Evolutionary conservation across 1,139 yeast species (phyloP).

Genomic region (Meyerozyma sp.): DNA sequence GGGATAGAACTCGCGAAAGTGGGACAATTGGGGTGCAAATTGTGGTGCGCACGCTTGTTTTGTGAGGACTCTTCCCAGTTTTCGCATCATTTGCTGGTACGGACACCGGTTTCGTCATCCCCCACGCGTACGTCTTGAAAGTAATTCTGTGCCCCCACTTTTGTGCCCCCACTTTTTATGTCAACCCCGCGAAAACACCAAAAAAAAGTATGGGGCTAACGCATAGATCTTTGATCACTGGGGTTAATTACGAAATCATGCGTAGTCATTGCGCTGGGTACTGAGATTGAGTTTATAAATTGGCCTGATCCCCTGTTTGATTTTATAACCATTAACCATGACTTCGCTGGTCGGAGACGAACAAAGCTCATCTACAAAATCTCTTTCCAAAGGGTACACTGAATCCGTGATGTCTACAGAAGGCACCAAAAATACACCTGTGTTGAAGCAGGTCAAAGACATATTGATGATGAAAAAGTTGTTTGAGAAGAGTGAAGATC

Average conservation of each 20-base stretch:
- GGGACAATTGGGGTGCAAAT: not conserved
- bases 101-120: too few species aligned
- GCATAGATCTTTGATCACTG: not conserved
- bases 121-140: too few species aligned
- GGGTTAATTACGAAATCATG: constrained; percentile 1
- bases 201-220: not conserved
- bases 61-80: too few species aligned
- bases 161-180: not conserved
- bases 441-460: constrained; percentile 1
- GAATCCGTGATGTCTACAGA: not conserved
- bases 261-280: not conserved
- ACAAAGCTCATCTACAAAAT: not conserved
- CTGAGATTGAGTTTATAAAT: not conserved
- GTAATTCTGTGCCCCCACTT: not conserved
- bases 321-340: not conserved
- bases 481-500: constrained; percentile 31
- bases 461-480: constrained; percentile 17
- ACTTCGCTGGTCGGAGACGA: constrained; percentile 2
- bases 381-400: not conserved
- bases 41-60: not conserved
- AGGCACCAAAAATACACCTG: not conserved
- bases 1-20: not conserved
- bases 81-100: too few species aligned
- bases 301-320: not conserved
- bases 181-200: not conserved